These are phyloP conservation scores for Sindora glabra DNA, from an alignment of 306 rosid species.

Conservation along the genomic window DNA sequence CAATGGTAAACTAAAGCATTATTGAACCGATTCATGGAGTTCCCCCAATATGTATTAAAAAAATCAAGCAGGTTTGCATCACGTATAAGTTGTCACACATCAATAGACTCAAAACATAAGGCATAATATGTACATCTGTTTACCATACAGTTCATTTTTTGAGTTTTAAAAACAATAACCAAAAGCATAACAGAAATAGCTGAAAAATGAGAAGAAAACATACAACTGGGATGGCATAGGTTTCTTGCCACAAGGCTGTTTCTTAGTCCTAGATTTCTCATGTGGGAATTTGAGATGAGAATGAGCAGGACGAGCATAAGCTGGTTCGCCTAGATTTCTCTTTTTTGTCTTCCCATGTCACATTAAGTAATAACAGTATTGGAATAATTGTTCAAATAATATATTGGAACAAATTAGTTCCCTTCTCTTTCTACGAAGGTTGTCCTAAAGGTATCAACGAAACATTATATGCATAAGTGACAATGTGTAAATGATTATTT, in stretches of 20 bases:
- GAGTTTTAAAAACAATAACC: no score
- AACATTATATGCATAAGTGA: background rate
- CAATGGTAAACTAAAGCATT: no score
- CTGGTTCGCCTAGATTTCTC: conserved; percentile 49
- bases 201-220: conserved; percentile 2
- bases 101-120: no score
- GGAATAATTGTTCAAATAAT: background rate
- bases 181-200: conserved; percentile 1
- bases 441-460: background rate
- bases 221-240: conserved; percentile 21
- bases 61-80: no score
- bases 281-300: conserved; percentile 50
- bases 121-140: no score
- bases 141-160: no score
- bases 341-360: background rate
- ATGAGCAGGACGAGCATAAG: conserved; percentile 80
- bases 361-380: background rate
- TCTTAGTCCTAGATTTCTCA: conserved; percentile 45
- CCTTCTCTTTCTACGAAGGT: no score
- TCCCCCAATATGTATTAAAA: no score
- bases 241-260: conserved; percentile 16
- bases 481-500: background rate
- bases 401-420: background rate
- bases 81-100: no score
- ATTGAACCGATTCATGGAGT: no score